A percentile compares a stretch with the other conserved stretches of the same genome.
These are phyloP conservation scores for Aspergillus sp. DNA, from an alignment of 2,329 filamentous ascomycete species.

Conservation along the genomic window DNA sequence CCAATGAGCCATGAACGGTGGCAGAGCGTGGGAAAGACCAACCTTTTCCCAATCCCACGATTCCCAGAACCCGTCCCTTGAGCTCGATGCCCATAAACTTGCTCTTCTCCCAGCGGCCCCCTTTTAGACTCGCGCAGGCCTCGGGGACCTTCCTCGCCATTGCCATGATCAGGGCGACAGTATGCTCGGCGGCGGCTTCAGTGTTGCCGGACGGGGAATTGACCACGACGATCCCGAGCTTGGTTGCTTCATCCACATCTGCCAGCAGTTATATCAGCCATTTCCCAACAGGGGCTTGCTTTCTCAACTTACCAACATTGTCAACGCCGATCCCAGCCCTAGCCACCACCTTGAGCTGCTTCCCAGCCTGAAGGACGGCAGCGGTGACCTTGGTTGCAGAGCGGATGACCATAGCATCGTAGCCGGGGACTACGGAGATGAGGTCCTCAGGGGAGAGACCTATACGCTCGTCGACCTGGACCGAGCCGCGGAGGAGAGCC, in stretches of 20 bases:
- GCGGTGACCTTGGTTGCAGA: slow-evolving; percentile 75
- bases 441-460: slow-evolving; percentile 56
- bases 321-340: slow-evolving; percentile 74
- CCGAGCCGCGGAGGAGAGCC: slow-evolving; percentile 54
- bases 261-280: background rate
- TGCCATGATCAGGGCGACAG: slow-evolving; percentile 63
- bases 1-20: no score
- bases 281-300: background rate
- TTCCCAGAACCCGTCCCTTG: slow-evolving; percentile 64
- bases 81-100: slow-evolving; percentile 69
- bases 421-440: slow-evolving; percentile 56
- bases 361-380: slow-evolving; percentile 54
- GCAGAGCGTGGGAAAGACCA: no score
- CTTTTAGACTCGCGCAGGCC: slow-evolving; percentile 59
- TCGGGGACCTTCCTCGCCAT: slow-evolving; percentile 64
- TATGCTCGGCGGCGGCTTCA: slow-evolving; percentile 69
- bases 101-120: slow-evolving; percentile 65
- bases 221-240: slow-evolving; percentile 66
- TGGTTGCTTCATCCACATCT: slow-evolving; percentile 62
- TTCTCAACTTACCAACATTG: slow-evolving; percentile 49
- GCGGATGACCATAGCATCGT: slow-evolving; percentile 68
- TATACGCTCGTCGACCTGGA: slow-evolving; percentile 60
- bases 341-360: slow-evolving; percentile 65
- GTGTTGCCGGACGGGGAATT: slow-evolving; percentile 75
- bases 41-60: slow-evolving; percentile 73